Evolutionary conservation across 78 protist genomes (phyloP), one percentile per base, ranked within the genome.

Genomic region (Chrysochromulina tobinii): DNA sequence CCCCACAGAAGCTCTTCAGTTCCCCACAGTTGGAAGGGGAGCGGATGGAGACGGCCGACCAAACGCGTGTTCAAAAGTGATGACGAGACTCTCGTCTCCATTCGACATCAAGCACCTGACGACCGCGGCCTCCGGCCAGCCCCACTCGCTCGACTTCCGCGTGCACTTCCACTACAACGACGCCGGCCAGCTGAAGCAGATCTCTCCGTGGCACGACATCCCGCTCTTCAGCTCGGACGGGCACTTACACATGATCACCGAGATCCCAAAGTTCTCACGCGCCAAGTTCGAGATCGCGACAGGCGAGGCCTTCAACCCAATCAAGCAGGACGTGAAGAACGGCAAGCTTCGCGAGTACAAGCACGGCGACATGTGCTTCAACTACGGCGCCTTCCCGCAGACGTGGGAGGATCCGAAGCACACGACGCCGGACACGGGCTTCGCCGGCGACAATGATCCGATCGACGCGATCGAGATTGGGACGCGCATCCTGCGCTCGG

Each of bases 371-470:
- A 75, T 75, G 84, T 3, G 14, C 58, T 75, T 75, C 59, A 97
- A 97, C 97, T 97, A 97, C 93, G 98, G 98, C 81, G 97, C 97
- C n/a, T 50, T 97, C 64, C 98, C 98, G 48, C 95, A 96, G 93
- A 96, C 97, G 53, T 66, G 50, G 77, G 97, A 97, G 92, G 89
- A 94, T 38, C 38, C 38, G 38, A 38, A 38, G 38, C 38, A 38
- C 38, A 38, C 38, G 38, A 38, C 38, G 38, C 38, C 38, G 38
- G 38, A 38, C 38, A 38, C 38, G 83, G 83, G 83, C 51, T 18
- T 12, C 57, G 12, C 14, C 5, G 96, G 96, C 55, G 98, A 97
- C 93, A 95, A 95, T 91, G 98, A 97, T 85, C 98, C 97, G 12
- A n/a, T 97, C 15, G 97, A 97, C 89, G 96, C 94, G 1, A 93